These are phyloP conservation scores for Paecilomyces sp. DNA, from an alignment of 2,329 filamentous ascomycete genomes.

Conservation along the genomic window DNA sequence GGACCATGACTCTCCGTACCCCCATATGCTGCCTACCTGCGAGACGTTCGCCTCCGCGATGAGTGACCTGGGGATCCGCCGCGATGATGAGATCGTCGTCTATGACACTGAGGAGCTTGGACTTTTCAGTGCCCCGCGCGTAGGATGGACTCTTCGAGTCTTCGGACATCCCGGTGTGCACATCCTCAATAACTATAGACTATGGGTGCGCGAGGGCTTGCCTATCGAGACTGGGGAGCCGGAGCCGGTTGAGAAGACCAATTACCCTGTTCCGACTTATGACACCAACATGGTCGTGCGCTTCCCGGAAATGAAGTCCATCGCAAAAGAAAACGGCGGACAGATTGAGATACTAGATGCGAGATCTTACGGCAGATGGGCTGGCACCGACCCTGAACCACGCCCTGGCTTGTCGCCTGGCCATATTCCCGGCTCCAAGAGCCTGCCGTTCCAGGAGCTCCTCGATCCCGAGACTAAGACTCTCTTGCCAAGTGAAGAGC, in stretches of 20 bases:
- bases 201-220: conserved; percentile 81
- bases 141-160: conserved; percentile 84
- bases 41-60: conserved; percentile 80
- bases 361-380: conserved; percentile 69
- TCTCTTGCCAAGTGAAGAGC: conserved; percentile 62
- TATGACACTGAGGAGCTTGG: conserved; percentile 89
- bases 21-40: conserved; percentile 87
- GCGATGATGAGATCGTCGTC: conserved; percentile 84
- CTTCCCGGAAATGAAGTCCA: conserved; percentile 75
- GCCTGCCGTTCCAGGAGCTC: conserved; percentile 69
- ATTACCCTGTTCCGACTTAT: conserved; percentile 49
- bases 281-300: conserved; percentile 60
- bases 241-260: conserved; percentile 31
- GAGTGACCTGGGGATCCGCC: conserved; percentile 77
- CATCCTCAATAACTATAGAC: conserved; percentile 87
- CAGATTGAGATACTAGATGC: conserved; percentile 90
- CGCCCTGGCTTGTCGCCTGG: conserved; percentile 79
- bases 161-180: conserved; percentile 89
- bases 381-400: conserved; percentile 77
- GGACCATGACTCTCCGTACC: conserved; percentile 80
- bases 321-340: conserved; percentile 69
- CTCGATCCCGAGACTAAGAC: conserved; percentile 79
- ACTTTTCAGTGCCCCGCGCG: conserved; percentile 88
- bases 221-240: conserved; percentile 68
- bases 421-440: conserved; percentile 84